Conservation (phyloP, 768 basidiomycete species). For the Rhodosporidiobolus odoratus region DNA sequence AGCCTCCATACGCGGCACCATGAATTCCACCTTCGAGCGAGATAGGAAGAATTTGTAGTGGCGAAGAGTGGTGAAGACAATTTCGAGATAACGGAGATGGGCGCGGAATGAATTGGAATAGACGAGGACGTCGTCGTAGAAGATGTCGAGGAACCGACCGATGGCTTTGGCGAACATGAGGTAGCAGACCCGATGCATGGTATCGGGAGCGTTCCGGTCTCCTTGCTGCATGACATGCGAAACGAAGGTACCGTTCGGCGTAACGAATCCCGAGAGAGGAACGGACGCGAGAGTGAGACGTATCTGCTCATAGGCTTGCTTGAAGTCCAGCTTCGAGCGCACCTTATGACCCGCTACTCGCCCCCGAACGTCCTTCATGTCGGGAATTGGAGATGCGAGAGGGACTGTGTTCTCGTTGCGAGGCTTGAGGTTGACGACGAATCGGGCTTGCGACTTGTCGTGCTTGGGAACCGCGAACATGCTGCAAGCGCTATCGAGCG, state of each 20-base stretch:
- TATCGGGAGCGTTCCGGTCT: conserved; percentile 52
- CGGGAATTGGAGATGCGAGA: not conserved
- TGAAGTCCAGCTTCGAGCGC: conserved; percentile 50
- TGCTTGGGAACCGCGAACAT: conserved; percentile 20
- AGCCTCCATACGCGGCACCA: no score
- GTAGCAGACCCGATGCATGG: conserved; percentile 50
- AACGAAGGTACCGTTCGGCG: conserved; percentile 48
- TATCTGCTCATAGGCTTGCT: conserved; percentile 50
- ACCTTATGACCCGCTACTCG: conserved; percentile 5
- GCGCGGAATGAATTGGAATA: conserved; percentile 49
- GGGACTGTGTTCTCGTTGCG: conserved; percentile 6
- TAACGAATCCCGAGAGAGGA: conserved; percentile 46
- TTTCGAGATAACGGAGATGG: conserved; percentile 45
- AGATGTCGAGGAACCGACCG: conserved; percentile 51
- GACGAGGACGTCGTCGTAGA: conserved; percentile 53
- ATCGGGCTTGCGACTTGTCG: not conserved
- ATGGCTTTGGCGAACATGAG: conserved; percentile 46
- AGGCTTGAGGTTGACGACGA: conserved; percentile 16
- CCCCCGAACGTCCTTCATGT: not conserved
- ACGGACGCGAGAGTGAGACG: conserved; percentile 45
- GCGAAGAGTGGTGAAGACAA: conserved; percentile 44
- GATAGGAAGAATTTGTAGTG: no score
- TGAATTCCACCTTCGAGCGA: no score
- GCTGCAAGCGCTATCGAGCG: conserved; percentile 17
- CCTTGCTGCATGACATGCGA: conserved; percentile 52